Percentiles rank a stretch among this genome's conserved stretches.
Conservation (phyloP, 345 rosid species). For the Limnanthes douglasii region DNA sequence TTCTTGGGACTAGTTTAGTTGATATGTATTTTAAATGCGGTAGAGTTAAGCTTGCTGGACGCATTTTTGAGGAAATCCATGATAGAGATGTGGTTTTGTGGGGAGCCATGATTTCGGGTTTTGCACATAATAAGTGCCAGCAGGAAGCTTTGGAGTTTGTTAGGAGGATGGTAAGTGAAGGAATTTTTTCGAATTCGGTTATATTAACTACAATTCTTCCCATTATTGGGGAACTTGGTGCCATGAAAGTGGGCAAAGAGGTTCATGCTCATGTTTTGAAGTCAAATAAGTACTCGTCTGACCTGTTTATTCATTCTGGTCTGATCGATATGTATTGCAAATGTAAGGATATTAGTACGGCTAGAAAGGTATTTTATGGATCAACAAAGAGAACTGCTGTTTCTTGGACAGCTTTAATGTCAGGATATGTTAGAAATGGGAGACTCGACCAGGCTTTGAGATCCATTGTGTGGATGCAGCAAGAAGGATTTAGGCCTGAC, state of each 20-base stretch:
- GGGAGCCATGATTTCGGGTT: slow-evolving; percentile 85
- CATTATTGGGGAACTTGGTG: slow-evolving; percentile 46
- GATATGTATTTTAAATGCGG: slow-evolving; percentile 82
- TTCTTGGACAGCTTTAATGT: slow-evolving; percentile 85
- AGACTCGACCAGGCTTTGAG: slow-evolving; percentile 76
- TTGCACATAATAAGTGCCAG: slow-evolving; percentile 52
- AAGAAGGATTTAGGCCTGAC: slow-evolving; percentile 73
- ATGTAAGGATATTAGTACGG: slow-evolving; percentile 58
- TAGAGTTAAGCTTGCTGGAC: slow-evolving; percentile 38
- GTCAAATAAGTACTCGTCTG: slow-evolving; percentile 25
- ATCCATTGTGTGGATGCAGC: slow-evolving; percentile 90
- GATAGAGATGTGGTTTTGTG: slow-evolving; percentile 59
- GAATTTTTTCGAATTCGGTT: slow-evolving; percentile 52
- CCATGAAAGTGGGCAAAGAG: slow-evolving; percentile 45
- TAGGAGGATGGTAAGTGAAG: slow-evolving; percentile 60
- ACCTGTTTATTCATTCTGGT: slow-evolving; percentile 47
- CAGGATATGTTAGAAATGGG: slow-evolving; percentile 65
- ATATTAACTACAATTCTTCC: slow-evolving; percentile 54
- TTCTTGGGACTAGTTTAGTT: slow-evolving; percentile 56
- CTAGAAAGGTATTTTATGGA: slow-evolving; percentile 52
- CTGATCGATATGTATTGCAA: slow-evolving; percentile 83
- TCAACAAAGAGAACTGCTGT: slow-evolving; percentile 49
- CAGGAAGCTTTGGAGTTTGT: slow-evolving; percentile 43
- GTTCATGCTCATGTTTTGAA: slow-evolving; percentile 61
- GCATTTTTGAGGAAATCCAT: slow-evolving; percentile 48